Evolutionary conservation across 495 filamentous ascomycete genomes (phyloP), one percentile per base, ranked within the genome.

Genomic region (Apiosordaria backusii): DNA sequence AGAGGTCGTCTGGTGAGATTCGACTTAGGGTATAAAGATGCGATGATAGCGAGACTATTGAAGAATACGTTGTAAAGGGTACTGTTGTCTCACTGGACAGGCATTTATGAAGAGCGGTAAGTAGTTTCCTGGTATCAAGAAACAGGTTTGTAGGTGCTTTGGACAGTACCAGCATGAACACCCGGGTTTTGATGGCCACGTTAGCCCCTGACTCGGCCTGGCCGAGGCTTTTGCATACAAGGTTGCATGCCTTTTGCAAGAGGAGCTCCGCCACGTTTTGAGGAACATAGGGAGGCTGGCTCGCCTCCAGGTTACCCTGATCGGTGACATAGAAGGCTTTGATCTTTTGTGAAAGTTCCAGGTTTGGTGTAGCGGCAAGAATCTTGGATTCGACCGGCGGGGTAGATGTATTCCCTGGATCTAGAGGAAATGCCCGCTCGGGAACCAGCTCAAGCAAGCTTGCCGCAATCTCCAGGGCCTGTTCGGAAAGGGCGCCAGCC

Each of bases 401-500:
- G 6, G 59, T 22, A 40, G 67, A 70, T 74, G 75, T 71, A 63
- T 35, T 68, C 63, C 50, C 64, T 15, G 71, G 68, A 50, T 68
- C 67, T n/a, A 67, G 75, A 29, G 82, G 79, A 70, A 96, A 93
- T 10, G 87, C 85, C 64, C 88, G 81, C 64, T 90, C 88, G 16
- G 90, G 91, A 16, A 93, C 81, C 22, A 93, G 76, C 4, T 88
- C 86, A 50, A 90, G 76, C 40, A 92, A 69, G 60, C 82, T 80
- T 25, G 79, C 76, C 1, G 81, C 81, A 63, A 89, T 82, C 24
- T 77, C 78, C 50, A 90, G 77, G 1, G 81, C 84, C 55, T 80
- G 75, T 19, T 70, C 72, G 26, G 70, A 66, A 24, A 80, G 50
- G 10, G 66, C 60, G 10, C 58, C 24, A 24, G 60, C 64, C 13